phyloP scores from a whole-genome alignment of 139 green algal species.

The Closterium sp. region DNA sequence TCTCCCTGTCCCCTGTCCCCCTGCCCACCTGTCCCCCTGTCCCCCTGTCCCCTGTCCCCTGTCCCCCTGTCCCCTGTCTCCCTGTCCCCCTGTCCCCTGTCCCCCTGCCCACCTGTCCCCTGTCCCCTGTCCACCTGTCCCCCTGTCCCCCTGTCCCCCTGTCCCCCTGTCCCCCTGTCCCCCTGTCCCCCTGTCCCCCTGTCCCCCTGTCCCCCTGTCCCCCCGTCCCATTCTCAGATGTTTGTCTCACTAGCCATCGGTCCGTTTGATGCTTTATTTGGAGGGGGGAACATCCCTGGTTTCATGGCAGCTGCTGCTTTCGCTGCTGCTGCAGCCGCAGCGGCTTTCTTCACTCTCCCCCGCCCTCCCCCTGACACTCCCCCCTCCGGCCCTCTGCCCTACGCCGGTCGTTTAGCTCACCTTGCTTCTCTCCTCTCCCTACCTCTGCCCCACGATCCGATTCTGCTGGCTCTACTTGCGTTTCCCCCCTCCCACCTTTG shows the following conservation, averaged over 20 bases:
- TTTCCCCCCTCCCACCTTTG: no score
- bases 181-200: no score
- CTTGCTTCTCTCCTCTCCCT: not conserved
- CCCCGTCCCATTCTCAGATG: constrained; percentile 28
- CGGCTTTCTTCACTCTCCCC: constrained; percentile 16
- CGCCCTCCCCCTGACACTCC: constrained; percentile 29
- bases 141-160: no score
- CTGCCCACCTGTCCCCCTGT: no score
- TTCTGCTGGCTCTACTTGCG: not conserved
- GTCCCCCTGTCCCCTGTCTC: no score
- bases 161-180: no score
- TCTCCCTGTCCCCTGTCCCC: no score
- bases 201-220: no score
- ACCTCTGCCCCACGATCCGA: not conserved
- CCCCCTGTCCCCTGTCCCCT: no score
- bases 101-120: no score
- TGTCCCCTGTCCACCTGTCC: no score
- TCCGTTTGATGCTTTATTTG: constrained; percentile 43
- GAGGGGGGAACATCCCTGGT: constrained; percentile 45
- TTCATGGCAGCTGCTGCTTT: constrained; percentile 42
- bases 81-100: no score
- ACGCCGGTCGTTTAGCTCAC: not conserved
- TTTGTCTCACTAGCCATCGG: constrained; percentile 33
- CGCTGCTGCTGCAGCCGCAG: constrained; percentile 22
- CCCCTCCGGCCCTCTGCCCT: not conserved